A percentile compares a stretch with the other conserved stretches of the same genome.
Evolutionary conservation across 169 alveolate species (phyloP).

Genomic region (Hepatocystis sp.): DNA sequence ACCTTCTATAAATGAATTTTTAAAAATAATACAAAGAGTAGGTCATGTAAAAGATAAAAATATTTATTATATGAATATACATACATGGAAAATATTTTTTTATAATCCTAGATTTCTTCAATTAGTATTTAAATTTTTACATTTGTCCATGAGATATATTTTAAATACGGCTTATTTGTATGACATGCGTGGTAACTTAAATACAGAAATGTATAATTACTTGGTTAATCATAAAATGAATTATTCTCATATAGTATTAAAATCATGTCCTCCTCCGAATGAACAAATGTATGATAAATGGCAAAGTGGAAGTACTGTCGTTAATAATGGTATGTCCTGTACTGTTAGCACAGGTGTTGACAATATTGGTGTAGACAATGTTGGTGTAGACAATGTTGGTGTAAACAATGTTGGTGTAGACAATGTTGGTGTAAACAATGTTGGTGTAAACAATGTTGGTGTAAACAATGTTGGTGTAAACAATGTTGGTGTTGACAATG

Average conservation of each 20-base stretch:
- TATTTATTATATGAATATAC: slow-evolving; percentile 77
- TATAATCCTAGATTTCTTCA: slow-evolving; percentile 76
- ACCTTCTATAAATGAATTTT: slow-evolving; percentile 84
- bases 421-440: no score
- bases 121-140: slow-evolving; percentile 78
- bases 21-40: slow-evolving; percentile 76
- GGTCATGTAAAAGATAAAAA: slow-evolving; percentile 76
- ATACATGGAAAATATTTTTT: slow-evolving; percentile 79
- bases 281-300: slow-evolving; percentile 10
- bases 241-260: slow-evolving; percentile 41
- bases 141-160: slow-evolving; percentile 76
- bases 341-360: background rate
- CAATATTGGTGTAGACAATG: no score
- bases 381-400: no score
- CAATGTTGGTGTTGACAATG: no score
- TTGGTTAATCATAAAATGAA: slow-evolving; percentile 44
- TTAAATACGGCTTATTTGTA: slow-evolving; percentile 76
- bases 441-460: no score
- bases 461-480: no score
- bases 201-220: slow-evolving; percentile 27
- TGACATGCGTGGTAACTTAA: slow-evolving; percentile 47
- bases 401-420: no score
- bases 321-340: background rate
- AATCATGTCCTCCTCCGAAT: slow-evolving; percentile 61
- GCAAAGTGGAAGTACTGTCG: no score